These are phyloP conservation scores for Solanum clarkiae DNA, from an alignment of 257 asterid species.

Conservation along the genomic window DNA sequence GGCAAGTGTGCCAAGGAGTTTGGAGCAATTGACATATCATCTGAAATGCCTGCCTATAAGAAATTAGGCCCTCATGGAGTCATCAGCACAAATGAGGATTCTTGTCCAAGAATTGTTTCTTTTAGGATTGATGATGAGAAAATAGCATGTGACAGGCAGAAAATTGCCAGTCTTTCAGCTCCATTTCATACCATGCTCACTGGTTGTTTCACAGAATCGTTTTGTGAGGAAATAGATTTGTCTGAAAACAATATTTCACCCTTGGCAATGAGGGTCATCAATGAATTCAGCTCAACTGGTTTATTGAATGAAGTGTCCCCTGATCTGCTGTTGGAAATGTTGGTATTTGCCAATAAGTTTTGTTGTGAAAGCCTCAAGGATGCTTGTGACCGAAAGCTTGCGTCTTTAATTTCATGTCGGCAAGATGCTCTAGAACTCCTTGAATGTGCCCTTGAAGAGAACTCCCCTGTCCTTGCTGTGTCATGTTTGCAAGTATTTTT, in stretches of 20 bases:
- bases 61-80: constrained; percentile 6
- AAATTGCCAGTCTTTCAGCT: constrained; percentile 68
- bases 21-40: constrained; percentile 55
- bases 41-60: constrained; percentile 41
- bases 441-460: constrained; percentile 88
- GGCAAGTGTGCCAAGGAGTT: constrained; percentile 78
- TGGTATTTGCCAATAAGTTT: constrained; percentile 86
- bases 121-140: constrained; percentile 64
- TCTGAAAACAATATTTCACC: constrained; percentile 77
- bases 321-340: constrained; percentile 62
- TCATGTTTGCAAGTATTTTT: constrained; percentile 89
- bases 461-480: constrained; percentile 70
- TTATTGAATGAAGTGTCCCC: constrained; percentile 39
- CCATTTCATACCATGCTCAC: constrained; percentile 93
- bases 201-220: constrained; percentile 81
- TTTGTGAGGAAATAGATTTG: constrained; percentile 61
- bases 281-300: constrained; percentile 51
- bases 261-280: constrained; percentile 50
- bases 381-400: constrained; percentile 81
- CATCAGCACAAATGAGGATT: background rate
- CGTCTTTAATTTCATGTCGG: constrained; percentile 58
- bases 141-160: constrained; percentile 59
- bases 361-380: constrained; percentile 90
- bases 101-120: constrained; percentile 31
- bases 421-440: constrained; percentile 81